These are phyloP conservation scores for Xylaria multiplex DNA, from an alignment of 2,329 filamentous ascomycete species.

Conservation along the genomic window DNA sequence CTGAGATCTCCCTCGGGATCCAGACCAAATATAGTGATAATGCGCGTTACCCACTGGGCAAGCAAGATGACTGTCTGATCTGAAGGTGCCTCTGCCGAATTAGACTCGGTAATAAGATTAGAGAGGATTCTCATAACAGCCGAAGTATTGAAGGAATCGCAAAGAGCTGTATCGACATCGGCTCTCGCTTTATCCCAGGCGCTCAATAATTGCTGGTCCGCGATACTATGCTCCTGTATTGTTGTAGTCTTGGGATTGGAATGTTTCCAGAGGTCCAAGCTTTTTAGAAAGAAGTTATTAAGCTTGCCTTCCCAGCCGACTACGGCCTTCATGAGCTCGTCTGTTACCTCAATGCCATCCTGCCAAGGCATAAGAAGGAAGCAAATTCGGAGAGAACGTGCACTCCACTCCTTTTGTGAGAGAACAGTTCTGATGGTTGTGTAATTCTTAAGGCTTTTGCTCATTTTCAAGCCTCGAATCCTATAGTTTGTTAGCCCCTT, in stretches of 20 bases:
- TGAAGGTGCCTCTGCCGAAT: constrained; percentile 29
- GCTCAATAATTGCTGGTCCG: constrained; percentile 27
- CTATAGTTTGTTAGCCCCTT: constrained; percentile 23
- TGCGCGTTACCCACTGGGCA: constrained; percentile 30
- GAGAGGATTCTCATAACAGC: constrained; percentile 32
- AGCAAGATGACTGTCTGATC: constrained; percentile 29
- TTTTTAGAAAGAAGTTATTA: constrained; percentile 34
- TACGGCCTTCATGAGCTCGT: constrained; percentile 28
- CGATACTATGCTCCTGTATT: constrained; percentile 20
- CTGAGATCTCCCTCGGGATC: constrained; percentile 25
- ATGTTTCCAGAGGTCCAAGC: constrained; percentile 17
- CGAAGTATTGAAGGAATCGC: constrained; percentile 34
- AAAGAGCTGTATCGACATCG: constrained; percentile 28
- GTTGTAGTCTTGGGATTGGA: constrained; percentile 14
- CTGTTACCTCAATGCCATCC: constrained; percentile 32
- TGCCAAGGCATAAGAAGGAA: constrained; percentile 35
- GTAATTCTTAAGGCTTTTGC: constrained; percentile 34
- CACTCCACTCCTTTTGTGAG: constrained; percentile 22
- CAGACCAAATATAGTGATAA: constrained; percentile 31
- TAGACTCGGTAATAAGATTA: constrained; percentile 29
- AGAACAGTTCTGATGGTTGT: constrained; percentile 31
- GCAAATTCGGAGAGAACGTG: constrained; percentile 32
- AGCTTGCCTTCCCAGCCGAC: constrained; percentile 31
- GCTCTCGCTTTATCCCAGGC: constrained; percentile 28
- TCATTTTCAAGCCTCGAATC: constrained; percentile 35